Base-by-base conservation (phyloP, 768 basidiomycete genomes). In the Amanita inopinata region DNA sequence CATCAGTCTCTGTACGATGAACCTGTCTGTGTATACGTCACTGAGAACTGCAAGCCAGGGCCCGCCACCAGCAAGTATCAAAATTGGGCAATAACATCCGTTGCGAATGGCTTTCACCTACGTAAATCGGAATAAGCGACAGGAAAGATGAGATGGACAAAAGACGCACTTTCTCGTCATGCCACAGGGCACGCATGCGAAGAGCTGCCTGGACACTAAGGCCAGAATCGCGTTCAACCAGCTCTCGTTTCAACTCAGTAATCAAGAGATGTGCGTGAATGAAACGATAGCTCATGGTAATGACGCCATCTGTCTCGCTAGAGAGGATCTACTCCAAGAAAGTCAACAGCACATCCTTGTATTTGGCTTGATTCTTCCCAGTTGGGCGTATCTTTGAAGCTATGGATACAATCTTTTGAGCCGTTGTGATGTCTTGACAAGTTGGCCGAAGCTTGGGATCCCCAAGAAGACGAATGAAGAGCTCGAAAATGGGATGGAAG, bases 41-140 rank as follows among this genome's bases (percentile, higher is more conserved):
- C 34, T 23, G 19, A 43, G 33, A 4, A 43, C 14, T 3, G 17
- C 17, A 6, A 43, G 7, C 42, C 33, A 43, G 15, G 42, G 34
- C 9, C 42, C 64, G 11, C 56, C 59, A 3, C 51, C 43, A 14
- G 54, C 52, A 33, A 65, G 32, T 17, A 66, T 19, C 31, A 66
- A 62, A 14, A 52, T 12, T 1, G 67, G 65, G 37, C 59, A 64
- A 40, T 49, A 57, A 19, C 41, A 58, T 20, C 39, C 20, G 11
- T 40, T 14, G 18, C 39, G 39, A 4, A 40, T 12, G 31, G 14
- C n/a, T 7, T 11, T 7, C n/a, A 32, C 28, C 28, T 40, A 18
- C 15, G 6, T 25, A 2, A 22, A 31, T 11, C 6, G 14, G 12
- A 32, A 7, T 4, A 8, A 7, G 27, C n/a, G n/a, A n/a, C n/a